These are phyloP conservation scores for Aspergillus incahuasiensis DNA, from an alignment of 495 filamentous ascomycete species.

Conservation along the genomic window DNA sequence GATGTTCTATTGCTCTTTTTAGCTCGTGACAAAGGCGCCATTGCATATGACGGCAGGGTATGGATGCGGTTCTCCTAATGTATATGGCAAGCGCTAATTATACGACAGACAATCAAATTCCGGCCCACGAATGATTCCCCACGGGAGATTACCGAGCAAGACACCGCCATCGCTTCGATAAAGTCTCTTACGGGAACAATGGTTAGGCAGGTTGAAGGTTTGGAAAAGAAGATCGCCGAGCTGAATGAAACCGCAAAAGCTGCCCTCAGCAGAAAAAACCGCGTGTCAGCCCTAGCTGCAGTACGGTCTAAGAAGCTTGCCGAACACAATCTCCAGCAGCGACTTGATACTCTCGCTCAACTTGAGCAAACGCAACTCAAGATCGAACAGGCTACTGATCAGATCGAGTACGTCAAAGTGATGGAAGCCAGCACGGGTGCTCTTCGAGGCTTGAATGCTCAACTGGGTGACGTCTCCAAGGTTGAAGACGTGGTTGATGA, in stretches of 20 bases:
- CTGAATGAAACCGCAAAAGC: constrained; percentile 55
- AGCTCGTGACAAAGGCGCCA: constrained; percentile 58
- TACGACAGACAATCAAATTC: constrained; percentile 70
- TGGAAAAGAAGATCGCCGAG: constrained; percentile 49
- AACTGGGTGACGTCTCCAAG: constrained; percentile 70
- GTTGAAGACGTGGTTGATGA: constrained; percentile 72
- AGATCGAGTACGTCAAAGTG: constrained; percentile 70
- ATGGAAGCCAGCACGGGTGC: constrained; percentile 75
- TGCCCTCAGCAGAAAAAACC: constrained; percentile 65
- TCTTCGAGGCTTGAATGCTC: constrained; percentile 64
- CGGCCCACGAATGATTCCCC: constrained; percentile 43
- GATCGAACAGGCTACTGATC: constrained; percentile 80
- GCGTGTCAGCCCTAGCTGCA: constrained; percentile 66
- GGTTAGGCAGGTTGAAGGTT: constrained; percentile 56
- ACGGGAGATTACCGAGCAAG: constrained; percentile 60
- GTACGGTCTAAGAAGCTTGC: constrained; percentile 78
- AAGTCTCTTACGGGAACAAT: constrained; percentile 62
- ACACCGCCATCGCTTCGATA: constrained; percentile 74
- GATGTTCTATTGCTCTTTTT: constrained; percentile 68
- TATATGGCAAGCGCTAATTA: constrained; percentile 19
- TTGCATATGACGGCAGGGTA: constrained; percentile 63
- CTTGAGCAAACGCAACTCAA: constrained; percentile 73
- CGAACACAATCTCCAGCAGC: constrained; percentile 63
- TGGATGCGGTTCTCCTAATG: background rate
- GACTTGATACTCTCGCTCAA: constrained; percentile 67